Evolutionary conservation across 108 stramenopile species (phyloP), one percentile per base, ranked within the genome.

Genomic region (Nitzschia sp.): DNA sequence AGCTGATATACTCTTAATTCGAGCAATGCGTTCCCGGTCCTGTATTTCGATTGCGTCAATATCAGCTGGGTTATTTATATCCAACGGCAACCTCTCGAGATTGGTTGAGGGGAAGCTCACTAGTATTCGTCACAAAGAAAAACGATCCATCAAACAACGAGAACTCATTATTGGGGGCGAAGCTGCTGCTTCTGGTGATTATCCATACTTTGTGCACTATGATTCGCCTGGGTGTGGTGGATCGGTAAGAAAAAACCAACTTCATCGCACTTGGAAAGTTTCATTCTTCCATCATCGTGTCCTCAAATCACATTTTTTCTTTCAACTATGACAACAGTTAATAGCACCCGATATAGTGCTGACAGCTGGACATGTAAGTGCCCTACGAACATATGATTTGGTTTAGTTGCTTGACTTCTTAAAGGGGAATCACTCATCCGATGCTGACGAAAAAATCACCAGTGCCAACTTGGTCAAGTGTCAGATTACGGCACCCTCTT

Each of bases 261-360:
- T 6, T 6, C 38, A 13, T 9, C 38, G 6, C 38, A 41, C 38
- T n/a, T n/a, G n/a, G n/a, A n/a, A n/a, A n/a, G n/a, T n/a, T n/a
- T n/a, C n/a, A n/a, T n/a, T n/a, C n/a, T n/a, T n/a, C n/a, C n/a
- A n/a, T n/a, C n/a, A n/a, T n/a, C n/a, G n/a, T n/a, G n/a, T n/a
- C n/a, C 41, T 4, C 50, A 52, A 16, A 52, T 23, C n/a, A 52
- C 13, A 6, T 19, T 8, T 17, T 5, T 23, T 52, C 6, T 16
- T 19, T 52, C 23, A 19, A 6, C n/a, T 17, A 19, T 19, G n/a
- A 23, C 30, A 29, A 6, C 5, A 56, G 55, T 21, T 56, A 4
- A 75, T 84, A 36, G 83, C 83, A 0, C 83, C 83, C 0, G 77
- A 84, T 52, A 53, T 84, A n/a, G 60, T 84, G 3, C 66, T 80